Evolutionary conservation across 164 flowering plant species (phyloP).

Genomic region (Kalanchoe fedtschenkoi): DNA sequence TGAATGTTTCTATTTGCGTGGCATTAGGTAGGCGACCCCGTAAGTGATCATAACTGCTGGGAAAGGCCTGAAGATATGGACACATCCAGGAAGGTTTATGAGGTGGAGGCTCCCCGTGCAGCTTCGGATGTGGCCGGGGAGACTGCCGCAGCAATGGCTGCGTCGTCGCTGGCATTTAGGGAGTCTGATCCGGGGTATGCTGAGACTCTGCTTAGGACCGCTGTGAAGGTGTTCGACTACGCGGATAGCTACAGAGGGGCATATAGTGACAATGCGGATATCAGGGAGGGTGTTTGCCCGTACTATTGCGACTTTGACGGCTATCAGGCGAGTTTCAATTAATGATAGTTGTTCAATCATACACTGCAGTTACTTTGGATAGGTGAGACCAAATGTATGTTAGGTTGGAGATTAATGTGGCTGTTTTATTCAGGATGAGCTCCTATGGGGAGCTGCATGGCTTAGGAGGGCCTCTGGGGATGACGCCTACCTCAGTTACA

Average conservation of each 20-base stretch:
- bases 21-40: slow-evolving; percentile 85
- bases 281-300: slow-evolving; percentile 76
- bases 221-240: slow-evolving; percentile 45
- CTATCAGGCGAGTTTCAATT: slow-evolving; percentile 43
- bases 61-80: slow-evolving; percentile 99
- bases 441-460: slow-evolving; percentile 99
- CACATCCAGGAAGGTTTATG: slow-evolving; percentile 71
- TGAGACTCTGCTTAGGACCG: slow-evolving; percentile 46
- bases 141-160: slow-evolving; percentile 90
- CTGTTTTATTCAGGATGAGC: slow-evolving; percentile 54
- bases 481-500: slow-evolving; percentile 53
- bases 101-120: slow-evolving; percentile 60
- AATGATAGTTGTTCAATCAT: background rate
- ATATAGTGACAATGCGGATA: slow-evolving; percentile 69
- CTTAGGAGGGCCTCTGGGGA: slow-evolving; percentile 61
- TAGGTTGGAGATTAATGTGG: background rate
- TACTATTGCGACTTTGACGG: slow-evolving; percentile 90
- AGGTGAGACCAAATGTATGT: background rate
- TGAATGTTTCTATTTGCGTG: background rate
- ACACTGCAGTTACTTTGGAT: background rate
- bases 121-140: slow-evolving; percentile 96
- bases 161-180: slow-evolving; percentile 76
- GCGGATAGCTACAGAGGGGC: slow-evolving; percentile 85
- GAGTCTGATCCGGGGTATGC: slow-evolving; percentile 68
- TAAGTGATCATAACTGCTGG: slow-evolving; percentile 80